These are phyloP conservation scores for Akanthomyces dipterigenus DNA, from an alignment of 2,329 filamentous ascomycete genomes.

Conservation along the genomic window DNA sequence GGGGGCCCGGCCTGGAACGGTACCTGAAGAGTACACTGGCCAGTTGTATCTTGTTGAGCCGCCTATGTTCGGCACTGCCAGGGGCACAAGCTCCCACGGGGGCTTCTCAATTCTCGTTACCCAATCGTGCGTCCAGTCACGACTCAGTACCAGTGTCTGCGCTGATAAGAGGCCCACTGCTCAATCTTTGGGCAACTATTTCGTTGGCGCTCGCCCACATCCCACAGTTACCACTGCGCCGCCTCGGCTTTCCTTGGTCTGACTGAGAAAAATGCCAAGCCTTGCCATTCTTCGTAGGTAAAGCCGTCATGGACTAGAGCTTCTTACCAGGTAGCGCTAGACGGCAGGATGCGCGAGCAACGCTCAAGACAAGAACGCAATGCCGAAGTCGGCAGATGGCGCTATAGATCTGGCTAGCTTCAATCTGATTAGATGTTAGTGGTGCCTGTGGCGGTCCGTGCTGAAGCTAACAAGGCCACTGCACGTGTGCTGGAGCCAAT, in stretches of 20 bases:
- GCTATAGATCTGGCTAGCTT: background rate
- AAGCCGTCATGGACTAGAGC: background rate
- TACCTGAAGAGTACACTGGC: conserved; percentile 1
- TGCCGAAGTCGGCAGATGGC: background rate
- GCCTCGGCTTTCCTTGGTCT: background rate
- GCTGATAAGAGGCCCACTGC: conserved; percentile 9
- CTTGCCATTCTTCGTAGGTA: background rate
- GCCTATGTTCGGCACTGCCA: background rate
- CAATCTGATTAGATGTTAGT: conserved; percentile 3
- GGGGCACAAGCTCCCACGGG: no score
- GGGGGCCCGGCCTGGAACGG: background rate
- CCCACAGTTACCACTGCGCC: background rate
- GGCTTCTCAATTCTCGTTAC: background rate
- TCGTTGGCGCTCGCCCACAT: background rate
- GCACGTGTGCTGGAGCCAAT: background rate
- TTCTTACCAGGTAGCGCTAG: background rate
- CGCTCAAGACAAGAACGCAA: no score
- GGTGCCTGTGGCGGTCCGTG: background rate
- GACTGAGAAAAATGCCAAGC: background rate
- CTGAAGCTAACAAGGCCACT: conserved; percentile 3
- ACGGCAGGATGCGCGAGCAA: background rate
- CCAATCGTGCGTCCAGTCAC: background rate
- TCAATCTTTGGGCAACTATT: background rate
- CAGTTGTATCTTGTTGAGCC: conserved; percentile 7
- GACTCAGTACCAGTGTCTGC: no score